These are phyloP conservation scores for Amylostereum areolatum DNA, from an alignment of 1,284 basidiomycete genomes.

Conservation along the genomic window DNA sequence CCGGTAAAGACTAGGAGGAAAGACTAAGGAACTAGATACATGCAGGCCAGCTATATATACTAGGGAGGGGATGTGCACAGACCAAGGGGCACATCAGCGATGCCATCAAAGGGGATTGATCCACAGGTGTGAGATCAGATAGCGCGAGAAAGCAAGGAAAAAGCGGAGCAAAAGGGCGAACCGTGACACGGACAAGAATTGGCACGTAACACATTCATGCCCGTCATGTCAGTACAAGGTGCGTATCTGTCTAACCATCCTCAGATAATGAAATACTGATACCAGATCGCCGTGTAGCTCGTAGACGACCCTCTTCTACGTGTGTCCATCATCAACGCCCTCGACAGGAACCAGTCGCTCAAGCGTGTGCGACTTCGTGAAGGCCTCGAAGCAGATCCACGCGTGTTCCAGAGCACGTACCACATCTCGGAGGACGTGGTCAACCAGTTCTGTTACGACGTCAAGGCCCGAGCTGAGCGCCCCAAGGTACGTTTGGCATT, in stretches of 20 bases:
- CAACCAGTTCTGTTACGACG: conserved; percentile 26
- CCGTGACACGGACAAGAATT: conserved; percentile 16
- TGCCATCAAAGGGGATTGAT: no score
- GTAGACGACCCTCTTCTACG: conserved; percentile 18
- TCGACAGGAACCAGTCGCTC: conserved; percentile 31
- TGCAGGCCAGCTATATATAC: no score
- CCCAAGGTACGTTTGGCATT: background rate
- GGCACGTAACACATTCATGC: conserved; percentile 24
- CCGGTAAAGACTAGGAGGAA: no score
- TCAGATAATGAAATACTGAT: background rate
- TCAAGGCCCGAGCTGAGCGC: conserved; percentile 9
- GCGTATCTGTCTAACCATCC: background rate
- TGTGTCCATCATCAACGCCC: conserved; percentile 16
- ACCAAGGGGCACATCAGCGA: no score
- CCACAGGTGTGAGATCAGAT: no score
- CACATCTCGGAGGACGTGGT: conserved; percentile 19
- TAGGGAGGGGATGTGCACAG: no score
- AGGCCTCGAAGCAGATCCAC: conserved; percentile 11
- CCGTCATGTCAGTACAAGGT: conserved; percentile 25
- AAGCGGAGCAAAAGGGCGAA: no score
- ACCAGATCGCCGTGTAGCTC: conserved; percentile 8
- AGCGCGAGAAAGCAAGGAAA: no score
- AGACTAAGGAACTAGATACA: no score
- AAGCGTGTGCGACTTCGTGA: conserved; percentile 19
- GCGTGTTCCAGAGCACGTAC: conserved; percentile 15